Percentiles rank a stretch among this genome's conserved stretches.
phyloP scores from a whole-genome alignment of 2,329 filamentous ascomycete species.

The Colletotrichum sp. region DNA sequence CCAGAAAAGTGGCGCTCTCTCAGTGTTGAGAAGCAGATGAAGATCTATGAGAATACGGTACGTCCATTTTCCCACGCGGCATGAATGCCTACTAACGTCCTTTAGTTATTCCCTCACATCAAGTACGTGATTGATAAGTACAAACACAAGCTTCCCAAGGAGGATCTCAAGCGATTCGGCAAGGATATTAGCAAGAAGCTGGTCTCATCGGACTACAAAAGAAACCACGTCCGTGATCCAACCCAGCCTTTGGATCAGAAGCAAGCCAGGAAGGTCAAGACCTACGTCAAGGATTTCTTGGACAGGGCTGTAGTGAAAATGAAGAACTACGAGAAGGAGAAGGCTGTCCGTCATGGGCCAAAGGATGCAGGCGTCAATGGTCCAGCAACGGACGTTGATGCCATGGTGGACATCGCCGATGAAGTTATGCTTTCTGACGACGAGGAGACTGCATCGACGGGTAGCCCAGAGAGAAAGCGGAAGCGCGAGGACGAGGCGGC shows the following conservation, averaged over 20 bases:
- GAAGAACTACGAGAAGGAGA: slow-evolving; percentile 68
- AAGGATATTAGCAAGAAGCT: slow-evolving; percentile 84
- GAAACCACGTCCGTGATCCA: slow-evolving; percentile 83
- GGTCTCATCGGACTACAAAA: slow-evolving; percentile 90
- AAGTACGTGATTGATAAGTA: slow-evolving; percentile 89
- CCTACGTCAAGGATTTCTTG: slow-evolving; percentile 79
- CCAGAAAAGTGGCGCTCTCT: slow-evolving; percentile 75
- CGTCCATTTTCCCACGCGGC: slow-evolving; percentile 35
- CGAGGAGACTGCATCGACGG: slow-evolving; percentile 49
- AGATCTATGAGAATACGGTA: slow-evolving; percentile 92
- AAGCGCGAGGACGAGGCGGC: slow-evolving; percentile 61
- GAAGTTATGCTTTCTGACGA: slow-evolving; percentile 45
- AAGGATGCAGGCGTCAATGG: slow-evolving; percentile 3
- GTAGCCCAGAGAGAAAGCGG: slow-evolving; percentile 64
- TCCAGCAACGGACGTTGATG: slow-evolving; percentile 25
- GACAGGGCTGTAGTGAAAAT: slow-evolving; percentile 86
- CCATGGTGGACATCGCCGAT: slow-evolving; percentile 38
- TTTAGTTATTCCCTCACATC: slow-evolving; percentile 81
- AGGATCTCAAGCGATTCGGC: slow-evolving; percentile 68
- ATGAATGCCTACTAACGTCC: neutral
- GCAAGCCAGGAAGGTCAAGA: slow-evolving; percentile 82
- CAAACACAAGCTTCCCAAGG: slow-evolving; percentile 83
- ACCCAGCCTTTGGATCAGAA: slow-evolving; percentile 73
- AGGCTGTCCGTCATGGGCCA: slow-evolving; percentile 45
- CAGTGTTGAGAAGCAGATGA: slow-evolving; percentile 87